These are phyloP conservation scores for Penicillium paxilli DNA, from an alignment of 495 filamentous ascomycete genomes.

Conservation along the genomic window DNA sequence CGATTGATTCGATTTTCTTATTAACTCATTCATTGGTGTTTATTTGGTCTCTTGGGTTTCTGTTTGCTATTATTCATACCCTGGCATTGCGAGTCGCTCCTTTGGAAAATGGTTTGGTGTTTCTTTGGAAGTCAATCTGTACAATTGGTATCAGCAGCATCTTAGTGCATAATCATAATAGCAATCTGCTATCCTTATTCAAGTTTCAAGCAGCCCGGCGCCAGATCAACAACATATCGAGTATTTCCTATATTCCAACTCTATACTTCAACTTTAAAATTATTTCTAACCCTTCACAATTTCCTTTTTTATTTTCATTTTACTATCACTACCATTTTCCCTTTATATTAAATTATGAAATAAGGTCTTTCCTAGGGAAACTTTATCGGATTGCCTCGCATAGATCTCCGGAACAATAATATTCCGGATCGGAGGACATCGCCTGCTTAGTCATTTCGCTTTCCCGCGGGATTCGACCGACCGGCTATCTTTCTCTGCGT, in stretches of 20 bases:
- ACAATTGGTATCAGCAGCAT: constrained; percentile 19
- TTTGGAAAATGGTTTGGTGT: constrained; percentile 2
- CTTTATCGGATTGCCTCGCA: background rate
- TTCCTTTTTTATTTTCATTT: too few relatives aligned
- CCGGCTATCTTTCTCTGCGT: constrained; percentile 22
- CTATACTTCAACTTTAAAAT: background rate
- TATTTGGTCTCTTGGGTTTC: background rate
- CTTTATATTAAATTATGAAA: background rate
- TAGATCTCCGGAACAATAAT: constrained; percentile 8
- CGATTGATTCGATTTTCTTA: constrained; percentile 7
- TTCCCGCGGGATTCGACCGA: constrained; percentile 28
- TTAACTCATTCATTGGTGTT: constrained; percentile 1
- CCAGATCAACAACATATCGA: too few relatives aligned
- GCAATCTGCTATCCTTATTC: constrained; percentile 3
- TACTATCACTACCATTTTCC: too few relatives aligned
- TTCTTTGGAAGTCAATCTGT: constrained; percentile 3
- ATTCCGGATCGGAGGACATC: constrained; percentile 5
- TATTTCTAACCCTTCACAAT: background rate
- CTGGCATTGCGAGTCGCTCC: constrained; percentile 26
- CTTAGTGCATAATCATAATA: constrained; percentile 29
- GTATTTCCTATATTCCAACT: background rate
- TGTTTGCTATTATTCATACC: too few relatives aligned
- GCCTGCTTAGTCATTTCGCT: constrained; percentile 13
- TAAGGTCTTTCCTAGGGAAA: background rate
- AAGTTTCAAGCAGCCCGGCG: too few relatives aligned